Conservation (phyloP, 164 flowering plant species). For the Warburgia ugandensis region DNA sequence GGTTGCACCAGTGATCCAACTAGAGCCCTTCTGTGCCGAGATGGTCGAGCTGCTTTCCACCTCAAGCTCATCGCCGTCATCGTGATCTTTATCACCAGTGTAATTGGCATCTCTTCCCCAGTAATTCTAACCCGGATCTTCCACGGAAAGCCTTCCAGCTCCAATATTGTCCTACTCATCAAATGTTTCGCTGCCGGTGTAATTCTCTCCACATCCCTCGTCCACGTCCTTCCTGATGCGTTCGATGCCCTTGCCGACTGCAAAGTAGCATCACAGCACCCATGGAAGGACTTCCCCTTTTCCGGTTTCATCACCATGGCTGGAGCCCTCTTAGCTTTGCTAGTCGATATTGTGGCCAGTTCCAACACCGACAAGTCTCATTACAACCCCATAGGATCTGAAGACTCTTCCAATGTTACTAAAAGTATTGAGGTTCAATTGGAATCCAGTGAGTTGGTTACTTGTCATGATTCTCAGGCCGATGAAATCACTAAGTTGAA, state of each 20-base stretch:
- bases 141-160: constrained; percentile 52
- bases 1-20: constrained; percentile 29
- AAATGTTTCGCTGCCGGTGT: no score
- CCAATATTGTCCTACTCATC: no score
- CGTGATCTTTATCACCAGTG: constrained; percentile 48
- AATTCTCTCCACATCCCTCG: no score
- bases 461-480: constrained; percentile 2
- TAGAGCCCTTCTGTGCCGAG: constrained; percentile 34
- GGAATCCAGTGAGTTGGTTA: not conserved
- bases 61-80: constrained; percentile 46
- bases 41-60: constrained; percentile 37
- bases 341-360: constrained; percentile 57
- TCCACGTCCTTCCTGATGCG: constrained; percentile 72
- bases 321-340: constrained; percentile 44
- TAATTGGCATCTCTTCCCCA: constrained; percentile 45
- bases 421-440: constrained; percentile 5
- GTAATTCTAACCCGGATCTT: constrained; percentile 46
- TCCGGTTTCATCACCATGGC: constrained; percentile 47
- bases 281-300: constrained; percentile 72
- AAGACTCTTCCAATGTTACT: not conserved
- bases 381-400: constrained; percentile 25
- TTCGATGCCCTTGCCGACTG: constrained; percentile 47
- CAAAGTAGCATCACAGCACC: constrained; percentile 42
- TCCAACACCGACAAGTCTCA: constrained; percentile 33
- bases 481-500: constrained; percentile 40